Evolutionary conservation across 805 yeast genomes (phyloP), one percentile per base, ranked within the genome.

Genomic region (Yamadazyma nakazawae): DNA sequence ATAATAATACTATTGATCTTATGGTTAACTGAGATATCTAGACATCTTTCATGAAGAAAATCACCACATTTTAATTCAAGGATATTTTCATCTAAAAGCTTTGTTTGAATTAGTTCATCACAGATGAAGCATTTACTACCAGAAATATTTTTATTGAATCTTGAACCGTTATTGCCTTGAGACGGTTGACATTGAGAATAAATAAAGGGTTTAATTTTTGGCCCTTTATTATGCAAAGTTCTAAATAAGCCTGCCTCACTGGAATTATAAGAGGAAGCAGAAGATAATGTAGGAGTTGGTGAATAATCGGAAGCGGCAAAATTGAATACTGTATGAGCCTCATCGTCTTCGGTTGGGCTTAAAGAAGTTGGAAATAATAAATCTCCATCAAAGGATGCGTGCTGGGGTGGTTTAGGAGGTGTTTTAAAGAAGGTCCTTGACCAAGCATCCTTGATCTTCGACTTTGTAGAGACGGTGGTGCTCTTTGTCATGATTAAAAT

Each of bases 31-130:
- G 51, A 38, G 2, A 80, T 58, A 2, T 63, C 48, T 13, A 81
- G 66, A 57, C 89, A 83, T 46, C 80, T 79, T 43, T 79, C 82
- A 57, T 83, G 89, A 34, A 74, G 67, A 37, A 66, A 60, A 57
- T 82, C 86, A 1, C 74, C 77, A 62, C 89, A 83, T 34, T 60
- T 60, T 28, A 82, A 63, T 46, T 72, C 74, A 12, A 82, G 61
- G 1, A 80, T 60, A 38, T 65, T 68, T 53, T 75, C 83, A 10
- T 72, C 66, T 16, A 61, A 61, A 24, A 76, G 63, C 40, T 74
- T 76, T 25, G 73, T 68, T 14, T 70, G 67, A 4, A 81, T 59
- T 2, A 72, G 66, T 42, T 82, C 81, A 6, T 74, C 74, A 57
- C 89, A 83, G 13, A 82, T 67, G 44, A 73, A 72, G 49, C 81